Percentiles rank a stretch among this genome's conserved stretches.
Conservation (phyloP, 2,329 filamentous ascomycete species). For the Teratosphaeria destructans region DNA sequence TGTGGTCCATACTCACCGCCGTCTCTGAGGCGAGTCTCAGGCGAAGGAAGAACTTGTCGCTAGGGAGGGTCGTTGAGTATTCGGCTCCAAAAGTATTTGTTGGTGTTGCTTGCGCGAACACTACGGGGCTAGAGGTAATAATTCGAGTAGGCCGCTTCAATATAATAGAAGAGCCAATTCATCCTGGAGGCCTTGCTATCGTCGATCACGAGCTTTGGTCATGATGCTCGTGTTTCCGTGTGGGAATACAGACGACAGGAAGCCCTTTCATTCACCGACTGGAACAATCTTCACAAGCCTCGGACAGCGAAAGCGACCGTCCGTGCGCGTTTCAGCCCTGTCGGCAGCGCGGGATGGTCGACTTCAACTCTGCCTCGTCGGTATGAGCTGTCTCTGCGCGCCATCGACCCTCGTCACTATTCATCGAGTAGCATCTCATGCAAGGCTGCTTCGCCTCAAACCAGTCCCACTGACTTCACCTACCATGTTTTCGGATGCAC, state of each 20-base stretch:
- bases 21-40: background rate
- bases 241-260: background rate
- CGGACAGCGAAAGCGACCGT: background rate
- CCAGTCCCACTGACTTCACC: background rate
- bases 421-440: background rate
- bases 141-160: conserved; percentile 24
- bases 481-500: background rate
- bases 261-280: background rate
- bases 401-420: background rate
- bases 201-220: background rate
- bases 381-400: background rate
- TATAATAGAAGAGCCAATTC: conserved; percentile 27
- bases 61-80: background rate
- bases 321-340: background rate
- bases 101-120: background rate
- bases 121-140: conserved; percentile 19
- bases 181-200: conserved; percentile 11
- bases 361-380: background rate
- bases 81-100: background rate
- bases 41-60: too few species aligned
- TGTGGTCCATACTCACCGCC: conserved; percentile 33
- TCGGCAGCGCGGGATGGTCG: background rate
- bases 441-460: background rate
- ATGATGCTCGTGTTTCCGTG: background rate
- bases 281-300: background rate